Percentiles rank a stretch among this genome's conserved stretches.
These are phyloP conservation scores for Fusarium chlamydosporum DNA, from an alignment of 2,329 filamentous ascomycete genomes.

Conservation along the genomic window DNA sequence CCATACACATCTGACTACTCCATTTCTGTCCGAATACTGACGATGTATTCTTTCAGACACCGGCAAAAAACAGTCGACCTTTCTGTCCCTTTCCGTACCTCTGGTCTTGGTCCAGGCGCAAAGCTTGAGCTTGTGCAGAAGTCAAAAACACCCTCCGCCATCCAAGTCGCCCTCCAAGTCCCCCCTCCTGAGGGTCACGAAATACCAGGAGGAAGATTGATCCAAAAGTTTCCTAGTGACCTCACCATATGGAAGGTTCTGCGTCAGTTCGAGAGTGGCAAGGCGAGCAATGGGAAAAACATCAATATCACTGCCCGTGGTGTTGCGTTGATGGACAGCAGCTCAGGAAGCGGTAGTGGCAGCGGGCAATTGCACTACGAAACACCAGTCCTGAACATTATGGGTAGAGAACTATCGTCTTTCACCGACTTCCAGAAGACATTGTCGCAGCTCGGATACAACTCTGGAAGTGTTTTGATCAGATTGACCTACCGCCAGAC, in stretches of 20 bases:
- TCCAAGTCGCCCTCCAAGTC: constrained; percentile 90
- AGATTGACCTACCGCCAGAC: constrained; percentile 83
- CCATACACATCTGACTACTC: not conserved
- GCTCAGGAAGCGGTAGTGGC: constrained; percentile 68
- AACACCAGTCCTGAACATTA: constrained; percentile 84
- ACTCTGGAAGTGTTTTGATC: constrained; percentile 84
- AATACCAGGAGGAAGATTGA: constrained; percentile 75
- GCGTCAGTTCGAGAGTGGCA: constrained; percentile 87
- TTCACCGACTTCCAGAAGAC: constrained; percentile 92
- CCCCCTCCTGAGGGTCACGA: constrained; percentile 77
- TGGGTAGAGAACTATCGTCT: constrained; percentile 82
- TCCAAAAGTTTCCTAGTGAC: constrained; percentile 89
- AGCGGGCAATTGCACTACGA: constrained; percentile 90
- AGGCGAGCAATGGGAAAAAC: constrained; percentile 70
- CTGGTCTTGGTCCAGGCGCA: constrained; percentile 85
- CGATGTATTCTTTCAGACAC: constrained; percentile 64
- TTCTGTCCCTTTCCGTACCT: constrained; percentile 84
- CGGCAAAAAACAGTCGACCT: constrained; percentile 90
- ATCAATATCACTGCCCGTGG: constrained; percentile 89
- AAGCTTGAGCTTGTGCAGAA: constrained; percentile 92
- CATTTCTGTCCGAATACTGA: not conserved
- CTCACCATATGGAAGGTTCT: constrained; percentile 91
- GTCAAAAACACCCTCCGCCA: constrained; percentile 85
- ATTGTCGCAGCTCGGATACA: constrained; percentile 87
- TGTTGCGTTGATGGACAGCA: constrained; percentile 72